A percentile compares a stretch with the other conserved stretches of the same genome.
Conservation (phyloP, 2,329 filamentous ascomycete species). For the Didymella sp. region DNA sequence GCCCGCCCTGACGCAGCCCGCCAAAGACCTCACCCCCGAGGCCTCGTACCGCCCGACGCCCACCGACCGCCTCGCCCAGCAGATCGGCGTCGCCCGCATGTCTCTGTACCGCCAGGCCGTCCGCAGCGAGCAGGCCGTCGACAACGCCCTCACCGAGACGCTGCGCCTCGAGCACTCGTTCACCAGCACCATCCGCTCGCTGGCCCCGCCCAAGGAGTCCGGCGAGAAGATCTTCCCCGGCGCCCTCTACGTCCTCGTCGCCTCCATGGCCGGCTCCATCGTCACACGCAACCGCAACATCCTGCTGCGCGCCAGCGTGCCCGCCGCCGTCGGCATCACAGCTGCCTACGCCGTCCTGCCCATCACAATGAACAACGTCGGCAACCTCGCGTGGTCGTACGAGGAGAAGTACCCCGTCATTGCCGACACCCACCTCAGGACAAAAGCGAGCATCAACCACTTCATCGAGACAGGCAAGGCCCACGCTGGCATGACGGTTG, state of each 20-base stretch:
- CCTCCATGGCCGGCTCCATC: conserved; percentile 94
- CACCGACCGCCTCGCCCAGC: conserved; percentile 84
- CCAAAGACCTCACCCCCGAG: conserved; percentile 37
- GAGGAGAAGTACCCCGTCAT: conserved; percentile 87
- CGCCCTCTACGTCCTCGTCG: conserved; percentile 88
- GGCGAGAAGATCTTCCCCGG: conserved; percentile 91
- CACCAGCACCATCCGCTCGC: conserved; percentile 84
- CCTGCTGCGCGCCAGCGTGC: conserved; percentile 76
- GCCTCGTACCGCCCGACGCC: conserved; percentile 67
- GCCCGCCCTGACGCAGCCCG: conserved; percentile 42
- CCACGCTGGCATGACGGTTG: conserved; percentile 73
- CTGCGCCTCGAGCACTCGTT: conserved; percentile 89
- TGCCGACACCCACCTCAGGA: conserved; percentile 78
- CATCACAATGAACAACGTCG: conserved; percentile 87
- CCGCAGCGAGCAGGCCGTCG: conserved; percentile 80
- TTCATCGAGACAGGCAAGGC: conserved; percentile 76
- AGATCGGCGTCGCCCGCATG: conserved; percentile 81
- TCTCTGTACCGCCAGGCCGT: conserved; percentile 79
- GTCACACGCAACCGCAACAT: conserved; percentile 87
- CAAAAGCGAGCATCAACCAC: conserved; percentile 72
- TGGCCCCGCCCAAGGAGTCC: conserved; percentile 84
- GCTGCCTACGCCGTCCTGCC: conserved; percentile 87
- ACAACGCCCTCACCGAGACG: conserved; percentile 78
- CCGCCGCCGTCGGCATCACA: conserved; percentile 79
- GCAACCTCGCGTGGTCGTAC: conserved; percentile 86